Conservation (phyloP, 371 early-diverging fungal species). For the Apophysomyces ossiformis region DNA sequence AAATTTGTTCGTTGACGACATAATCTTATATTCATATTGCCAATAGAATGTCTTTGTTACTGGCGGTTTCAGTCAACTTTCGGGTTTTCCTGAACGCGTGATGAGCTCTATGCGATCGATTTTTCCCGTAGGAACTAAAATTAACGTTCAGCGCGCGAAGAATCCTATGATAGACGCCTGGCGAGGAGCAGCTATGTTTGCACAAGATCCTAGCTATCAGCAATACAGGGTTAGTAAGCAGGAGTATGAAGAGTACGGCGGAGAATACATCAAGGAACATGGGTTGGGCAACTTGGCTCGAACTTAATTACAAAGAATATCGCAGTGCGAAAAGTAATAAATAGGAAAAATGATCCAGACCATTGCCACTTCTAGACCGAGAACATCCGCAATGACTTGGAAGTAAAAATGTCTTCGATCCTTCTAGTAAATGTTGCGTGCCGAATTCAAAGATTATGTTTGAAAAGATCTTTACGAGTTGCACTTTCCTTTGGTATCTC, state of each 20-base stretch:
- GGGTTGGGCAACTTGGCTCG: slow-evolving; percentile 67
- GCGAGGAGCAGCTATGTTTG: slow-evolving; percentile 79
- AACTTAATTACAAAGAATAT: neutral
- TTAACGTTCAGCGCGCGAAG: slow-evolving; percentile 66
- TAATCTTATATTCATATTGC: neutral
- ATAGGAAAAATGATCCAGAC: no score
- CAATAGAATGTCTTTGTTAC: slow-evolving; percentile 76
- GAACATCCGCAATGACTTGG: no score
- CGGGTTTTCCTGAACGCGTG: slow-evolving; percentile 70
- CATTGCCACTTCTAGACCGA: no score
- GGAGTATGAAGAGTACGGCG: slow-evolving; percentile 84
- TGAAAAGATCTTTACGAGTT: neutral
- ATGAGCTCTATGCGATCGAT: slow-evolving; percentile 61
- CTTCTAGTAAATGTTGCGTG: no score
- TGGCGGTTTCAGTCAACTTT: slow-evolving; percentile 73
- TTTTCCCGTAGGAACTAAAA: slow-evolving; percentile 62
- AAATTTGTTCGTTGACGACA: no score
- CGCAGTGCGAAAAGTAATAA: no score
- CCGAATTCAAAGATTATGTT: neutral
- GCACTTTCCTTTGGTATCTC: neutral
- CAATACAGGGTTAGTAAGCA: slow-evolving; percentile 60
- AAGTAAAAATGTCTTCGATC: no score
- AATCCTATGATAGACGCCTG: slow-evolving; percentile 85
- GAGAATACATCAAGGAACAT: slow-evolving; percentile 85
- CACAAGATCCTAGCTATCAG: slow-evolving; percentile 34